Evolutionary conservation across 495 filamentous ascomycete genomes (phyloP).

Genomic region (Aspergillus panamensis): DNA sequence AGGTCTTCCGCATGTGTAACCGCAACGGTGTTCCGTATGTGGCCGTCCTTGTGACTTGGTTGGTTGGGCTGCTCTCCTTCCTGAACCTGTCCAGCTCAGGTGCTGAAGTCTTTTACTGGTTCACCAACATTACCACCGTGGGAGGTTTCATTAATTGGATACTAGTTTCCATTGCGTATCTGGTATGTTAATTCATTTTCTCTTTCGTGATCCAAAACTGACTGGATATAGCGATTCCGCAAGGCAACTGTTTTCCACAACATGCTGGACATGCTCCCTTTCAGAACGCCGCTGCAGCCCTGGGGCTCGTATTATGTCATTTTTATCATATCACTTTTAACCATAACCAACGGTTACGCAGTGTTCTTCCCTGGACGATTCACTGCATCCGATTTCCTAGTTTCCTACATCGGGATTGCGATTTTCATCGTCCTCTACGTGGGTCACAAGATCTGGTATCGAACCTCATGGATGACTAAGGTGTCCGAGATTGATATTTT

Average conservation of each 20-base stretch:
- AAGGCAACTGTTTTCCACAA: conserved; percentile 40
- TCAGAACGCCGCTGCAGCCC: conserved; percentile 51
- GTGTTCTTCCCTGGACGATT: conserved; percentile 54
- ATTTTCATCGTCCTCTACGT: conserved; percentile 72
- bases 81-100: conserved; percentile 44
- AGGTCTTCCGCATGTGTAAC: conserved; percentile 39
- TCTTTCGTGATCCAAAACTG: not conserved
- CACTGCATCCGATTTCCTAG: conserved; percentile 48
- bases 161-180: conserved; percentile 29
- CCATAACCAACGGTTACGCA: conserved; percentile 62
- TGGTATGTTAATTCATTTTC: conserved; percentile 19
- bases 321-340: conserved; percentile 53
- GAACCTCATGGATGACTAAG: conserved; percentile 51
- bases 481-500: conserved; percentile 32
- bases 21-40: conserved; percentile 46
- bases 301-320: conserved; percentile 54
- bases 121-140: conserved; percentile 56
- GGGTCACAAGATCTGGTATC: conserved; percentile 32
- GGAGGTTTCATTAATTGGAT: conserved; percentile 62
- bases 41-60: conserved; percentile 47
- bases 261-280: conserved; percentile 49
- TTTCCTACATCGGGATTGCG: conserved; percentile 42
- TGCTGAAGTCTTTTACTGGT: conserved; percentile 53
- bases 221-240: conserved; percentile 37
- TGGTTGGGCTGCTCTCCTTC: conserved; percentile 46